These are phyloP conservation scores for Chaetothyriales sp. DNA, from an alignment of 2,329 filamentous ascomycete genomes.

Conservation along the genomic window DNA sequence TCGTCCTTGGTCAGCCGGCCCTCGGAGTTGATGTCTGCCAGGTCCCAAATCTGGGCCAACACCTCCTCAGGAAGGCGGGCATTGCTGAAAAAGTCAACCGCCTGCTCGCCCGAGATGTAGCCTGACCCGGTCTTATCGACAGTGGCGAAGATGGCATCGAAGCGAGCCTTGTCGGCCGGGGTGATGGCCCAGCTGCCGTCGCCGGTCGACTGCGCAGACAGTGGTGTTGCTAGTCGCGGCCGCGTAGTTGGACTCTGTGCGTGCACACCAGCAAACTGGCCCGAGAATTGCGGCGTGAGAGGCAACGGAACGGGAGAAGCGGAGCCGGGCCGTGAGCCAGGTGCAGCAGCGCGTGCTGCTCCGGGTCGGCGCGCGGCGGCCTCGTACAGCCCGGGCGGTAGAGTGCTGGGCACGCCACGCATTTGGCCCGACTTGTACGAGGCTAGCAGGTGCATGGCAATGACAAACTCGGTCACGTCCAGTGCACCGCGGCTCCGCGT, in stretches of 20 bases:
- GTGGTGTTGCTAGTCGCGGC: constrained; percentile 36
- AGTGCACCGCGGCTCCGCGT: constrained; percentile 82
- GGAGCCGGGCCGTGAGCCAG: constrained; percentile 35
- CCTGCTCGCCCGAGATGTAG: constrained; percentile 83
- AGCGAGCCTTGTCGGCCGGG: constrained; percentile 69
- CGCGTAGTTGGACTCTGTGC: constrained; percentile 45
- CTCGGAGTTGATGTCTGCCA: constrained; percentile 83
- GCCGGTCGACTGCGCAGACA: constrained; percentile 40
- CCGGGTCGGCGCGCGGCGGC: constrained; percentile 59
- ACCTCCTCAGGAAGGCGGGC: constrained; percentile 78
- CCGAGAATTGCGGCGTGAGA: not conserved
- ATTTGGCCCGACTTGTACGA: constrained; percentile 76
- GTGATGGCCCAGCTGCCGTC: constrained; percentile 67
- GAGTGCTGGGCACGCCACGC: constrained; percentile 59
- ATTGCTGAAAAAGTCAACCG: constrained; percentile 84
- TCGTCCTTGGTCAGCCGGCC: constrained; percentile 75
- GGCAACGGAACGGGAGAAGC: constrained; percentile 73
- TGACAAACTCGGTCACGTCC: constrained; percentile 81
- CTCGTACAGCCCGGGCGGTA: constrained; percentile 79
- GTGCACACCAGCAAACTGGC: constrained; percentile 36
- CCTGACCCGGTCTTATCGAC: constrained; percentile 70
- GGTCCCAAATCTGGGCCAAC: constrained; percentile 90
- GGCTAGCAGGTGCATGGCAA: constrained; percentile 92
- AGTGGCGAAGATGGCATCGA: constrained; percentile 70
- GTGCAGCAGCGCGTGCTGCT: constrained; percentile 35